Base-by-base conservation (phyloP, 352 stramenopile species). In the Thalassiosira sp. region DNA sequence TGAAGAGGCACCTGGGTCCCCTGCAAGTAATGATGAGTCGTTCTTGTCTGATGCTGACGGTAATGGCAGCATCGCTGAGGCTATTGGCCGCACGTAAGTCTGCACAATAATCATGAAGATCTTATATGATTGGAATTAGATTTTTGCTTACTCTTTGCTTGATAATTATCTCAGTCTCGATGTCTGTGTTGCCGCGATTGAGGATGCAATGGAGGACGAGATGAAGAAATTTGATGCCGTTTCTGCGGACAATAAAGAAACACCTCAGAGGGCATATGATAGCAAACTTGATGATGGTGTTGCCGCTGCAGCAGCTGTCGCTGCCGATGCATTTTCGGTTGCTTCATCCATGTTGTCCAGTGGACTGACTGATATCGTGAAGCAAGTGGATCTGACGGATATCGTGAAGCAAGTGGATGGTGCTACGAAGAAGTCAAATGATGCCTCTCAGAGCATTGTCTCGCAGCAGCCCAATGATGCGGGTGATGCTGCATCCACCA, bases 11-110 rank as follows among this genome's bases (percentile, higher is more conserved):
- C 57, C 57, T 16, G 37, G 43, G 25, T 68, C 45, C 15, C 61
- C 61, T 48, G 13, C 33, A 60, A 42, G 31, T 45, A 24, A 46
- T 18, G 69, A 87, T 27, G 74, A 83, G 11, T 90, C 81, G 6
- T 92, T 90, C 68, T 49, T 82, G 3, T 76, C 69, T 18, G 87
- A 92, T 77, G 87, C 85, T 31, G 66, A 78, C 43, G 87, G 82
- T 13, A 85, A 75, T 71, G 81, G 79, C 7, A 85, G 86, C 46
- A 73, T 90, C 56, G 82, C 84, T 2, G 76, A 90, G 67, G 62
- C 61, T 8, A 76, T 90, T 61, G 82, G 84, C 0, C 62, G 61
- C 52, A 86, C 80, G 63, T 90, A 16, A 85, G 86, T 76, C 56
- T 33, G 52, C 24, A 65, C 61, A 31, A 80, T 83, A 58, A 42